phyloP scores from a whole-genome alignment of 2,329 filamentous ascomycete genomes.

The Fusarium neocosmosporiellum region DNA sequence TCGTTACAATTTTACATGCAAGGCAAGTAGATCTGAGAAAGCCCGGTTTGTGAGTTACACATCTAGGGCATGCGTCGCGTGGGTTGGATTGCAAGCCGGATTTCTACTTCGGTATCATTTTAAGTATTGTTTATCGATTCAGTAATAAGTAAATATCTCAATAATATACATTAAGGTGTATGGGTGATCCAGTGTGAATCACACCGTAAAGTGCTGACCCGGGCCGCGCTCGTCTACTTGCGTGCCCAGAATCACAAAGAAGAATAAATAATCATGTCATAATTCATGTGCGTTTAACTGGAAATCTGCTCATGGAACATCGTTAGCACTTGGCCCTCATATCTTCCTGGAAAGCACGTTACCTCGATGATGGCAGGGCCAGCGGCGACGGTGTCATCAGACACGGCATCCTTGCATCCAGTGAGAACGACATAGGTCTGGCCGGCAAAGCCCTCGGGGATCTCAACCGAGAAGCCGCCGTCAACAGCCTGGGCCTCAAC shows the following conservation, averaged over 20 bases:
- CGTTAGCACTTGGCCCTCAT: neutral
- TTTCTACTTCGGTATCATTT: neutral
- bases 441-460: slow-evolving; percentile 48
- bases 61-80: neutral
- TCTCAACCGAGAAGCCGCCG: slow-evolving; percentile 37
- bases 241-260: neutral
- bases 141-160: no score
- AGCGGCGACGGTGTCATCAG: slow-evolving; percentile 52
- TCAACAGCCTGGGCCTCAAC: slow-evolving; percentile 34
- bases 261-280: neutral
- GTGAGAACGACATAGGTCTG: slow-evolving; percentile 55
- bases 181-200: neutral
- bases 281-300: neutral
- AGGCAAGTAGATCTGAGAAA: neutral
- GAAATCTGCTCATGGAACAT: neutral
- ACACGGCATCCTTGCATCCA: slow-evolving; percentile 48
- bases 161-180: neutral
- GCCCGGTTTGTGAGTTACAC: neutral
- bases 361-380: slow-evolving; percentile 51
- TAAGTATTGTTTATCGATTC: neutral
- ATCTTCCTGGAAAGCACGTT: slow-evolving; percentile 5
- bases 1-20: neutral
- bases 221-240: neutral
- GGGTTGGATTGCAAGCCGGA: neutral
- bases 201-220: neutral